Base-by-base conservation (phyloP, 1,284 basidiomycete species). In the Trametes versicolor region DNA sequence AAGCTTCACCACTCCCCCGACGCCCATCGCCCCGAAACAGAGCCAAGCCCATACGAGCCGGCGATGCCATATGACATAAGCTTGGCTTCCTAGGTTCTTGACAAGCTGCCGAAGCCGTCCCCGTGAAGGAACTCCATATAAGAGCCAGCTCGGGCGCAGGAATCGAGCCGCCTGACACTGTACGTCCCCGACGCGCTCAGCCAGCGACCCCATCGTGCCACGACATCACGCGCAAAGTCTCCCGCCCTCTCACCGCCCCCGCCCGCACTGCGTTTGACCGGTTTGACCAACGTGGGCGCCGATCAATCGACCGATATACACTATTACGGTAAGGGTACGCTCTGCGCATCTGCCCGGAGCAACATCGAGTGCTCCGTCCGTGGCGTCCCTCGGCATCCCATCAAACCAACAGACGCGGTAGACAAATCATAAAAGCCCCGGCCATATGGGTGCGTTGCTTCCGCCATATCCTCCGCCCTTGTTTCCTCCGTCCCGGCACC, bases 401-500 rank as follows among this genome's bases (percentile, higher is more conserved):
- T 59, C 67, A 69, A 43, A 4, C n/a, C 41, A 17, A 43, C 60
- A 50, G 53, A 23, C 47, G 64, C 49, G 37, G 55, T 57, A 56
- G 59, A 65, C 51, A 19, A 59, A 45, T 60, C 47, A 65, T 63
- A 62, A 56, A 61, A 60, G 27, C n/a, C n/a, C 48, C 52, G 37
- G 39, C 48, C 39, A 54, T 60, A 63, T 58, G 57, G 49, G 62
- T 60, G 25, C 36, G 59, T 45, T 51, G 53, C 55, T 53, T 52
- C 63, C 37, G 37, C 53, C 50, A 68, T 64, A 66, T 69, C 48
- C 55, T n/a, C 27, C 21, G 29, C 47, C 32, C 27, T 49, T 43
- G 8, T 32, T 4, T 32, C 29, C 29, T 32, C 29, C 29, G 29
- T 32, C 12, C 34, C 52, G 7, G 36, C 7, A 1, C 21, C 37